Evolutionary conservation across 2,329 filamentous ascomycete species (phyloP).

Genomic region (Xylaria arbuscula): DNA sequence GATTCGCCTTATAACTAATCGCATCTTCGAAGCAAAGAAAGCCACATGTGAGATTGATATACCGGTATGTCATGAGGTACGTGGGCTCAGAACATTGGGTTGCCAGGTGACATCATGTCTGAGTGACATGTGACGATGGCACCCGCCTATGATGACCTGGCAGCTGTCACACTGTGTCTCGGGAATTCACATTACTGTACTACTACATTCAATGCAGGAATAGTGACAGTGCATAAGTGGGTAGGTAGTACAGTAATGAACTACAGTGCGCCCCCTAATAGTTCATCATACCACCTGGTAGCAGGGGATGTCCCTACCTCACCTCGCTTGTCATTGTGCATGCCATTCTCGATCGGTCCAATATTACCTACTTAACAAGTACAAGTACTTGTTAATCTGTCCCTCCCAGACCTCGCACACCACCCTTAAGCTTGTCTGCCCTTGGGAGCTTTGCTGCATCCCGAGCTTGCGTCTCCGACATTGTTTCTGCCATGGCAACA

Average conservation of each 20-base stretch:
- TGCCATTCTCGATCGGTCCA: constrained; percentile 10
- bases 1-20: background rate
- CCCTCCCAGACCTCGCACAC: constrained; percentile 20
- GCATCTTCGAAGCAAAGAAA: constrained; percentile 15
- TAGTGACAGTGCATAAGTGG: background rate
- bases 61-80: constrained; percentile 26
- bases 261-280: constrained; percentile 17
- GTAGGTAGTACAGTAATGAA: constrained; percentile 21
- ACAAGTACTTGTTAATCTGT: constrained; percentile 17
- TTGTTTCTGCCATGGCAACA: constrained; percentile 37
- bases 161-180: constrained; percentile 22
- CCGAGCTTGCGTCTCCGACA: constrained; percentile 24
- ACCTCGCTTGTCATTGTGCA: constrained; percentile 34
- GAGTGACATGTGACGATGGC: constrained; percentile 28
- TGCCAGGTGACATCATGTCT: constrained; percentile 30
- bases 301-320: constrained; percentile 30
- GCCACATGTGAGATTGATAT: background rate
- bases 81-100: constrained; percentile 23
- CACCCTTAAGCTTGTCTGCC: constrained; percentile 4
- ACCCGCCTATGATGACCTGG: constrained; percentile 20
- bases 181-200: background rate
- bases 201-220: background rate
- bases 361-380: constrained; percentile 18
- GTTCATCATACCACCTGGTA: constrained; percentile 3
- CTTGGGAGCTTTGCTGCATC: constrained; percentile 22